Evolutionary conservation across 495 filamentous ascomycete species (phyloP), one percentile per base, ranked within the genome.

Genomic region (Aspergillus nanangensis): DNA sequence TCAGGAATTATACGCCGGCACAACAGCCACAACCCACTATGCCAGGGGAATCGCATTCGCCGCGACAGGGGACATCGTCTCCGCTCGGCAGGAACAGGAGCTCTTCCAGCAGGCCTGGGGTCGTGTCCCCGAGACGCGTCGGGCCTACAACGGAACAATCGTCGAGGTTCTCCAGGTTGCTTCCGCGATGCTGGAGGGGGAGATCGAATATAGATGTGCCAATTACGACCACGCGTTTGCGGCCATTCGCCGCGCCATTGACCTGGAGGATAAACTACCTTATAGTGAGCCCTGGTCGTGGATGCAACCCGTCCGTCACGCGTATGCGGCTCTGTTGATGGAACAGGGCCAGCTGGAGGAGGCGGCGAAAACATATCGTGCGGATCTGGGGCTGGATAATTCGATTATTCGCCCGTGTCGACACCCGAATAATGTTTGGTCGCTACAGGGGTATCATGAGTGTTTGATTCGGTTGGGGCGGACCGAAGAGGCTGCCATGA

Each of bases 251-350:
- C 50, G 56, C 11, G 66, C 83, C 0, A 77, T 84, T 19, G 52
- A 62, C 3, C 62, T 75, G 10, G 79, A 83, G 41, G 78, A 83
- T 45, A 51, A 50, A 0, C 63, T 88, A 8, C 74, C 73, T 0
- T 87, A 83, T 42, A 73, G 77, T 43, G 84, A 88, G 57, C 84
- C 84, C 1, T 85, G 81, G 81, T 74, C 76, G 1, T 84, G 80
- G 81, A 84, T 86, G 80, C 79, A 82, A 46, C 81, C 84, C 3
- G 72, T 77, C 1, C 70, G 81, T 3, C 83, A 88, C 57, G 82
- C 82, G 1, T 79, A 80, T 34, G 83, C 75, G 0, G 83, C 82
- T 3, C 66, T 87, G 1, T 60, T 82, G 17, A 56, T 82, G 9
- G 83, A 87, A 47, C 83, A 86, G 41, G 74, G 72, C 1, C 68